Evolutionary conservation across 352 stramenopile genomes (phyloP).

Genomic region (Phytopythium aichiense): DNA sequence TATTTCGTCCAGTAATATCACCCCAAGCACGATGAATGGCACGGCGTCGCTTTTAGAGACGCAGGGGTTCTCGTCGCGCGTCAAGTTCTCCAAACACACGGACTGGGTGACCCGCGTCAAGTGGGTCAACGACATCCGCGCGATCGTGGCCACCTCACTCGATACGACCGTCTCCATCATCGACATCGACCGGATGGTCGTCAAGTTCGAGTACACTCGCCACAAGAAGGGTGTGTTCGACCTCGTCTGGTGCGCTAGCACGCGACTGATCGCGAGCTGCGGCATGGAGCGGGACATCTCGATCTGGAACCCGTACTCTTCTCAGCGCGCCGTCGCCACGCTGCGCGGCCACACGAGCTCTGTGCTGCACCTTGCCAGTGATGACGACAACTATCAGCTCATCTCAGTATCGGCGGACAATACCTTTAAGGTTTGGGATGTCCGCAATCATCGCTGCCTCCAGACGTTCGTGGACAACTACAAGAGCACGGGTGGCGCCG

Average conservation of each 20-base stretch:
- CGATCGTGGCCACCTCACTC: conserved; percentile 72
- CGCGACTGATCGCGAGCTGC: conserved; percentile 74
- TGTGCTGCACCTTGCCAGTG: conserved; percentile 68
- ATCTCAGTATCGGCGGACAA: conserved; percentile 81
- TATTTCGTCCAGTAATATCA: conserved; percentile 6
- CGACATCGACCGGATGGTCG: conserved; percentile 69
- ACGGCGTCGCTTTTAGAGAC: conserved; percentile 29
- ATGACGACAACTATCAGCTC: conserved; percentile 84
- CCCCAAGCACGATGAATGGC: neutral
- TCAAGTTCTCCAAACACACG: conserved; percentile 78
- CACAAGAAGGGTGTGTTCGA: conserved; percentile 86
- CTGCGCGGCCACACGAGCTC: conserved; percentile 71
- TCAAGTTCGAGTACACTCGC: conserved; percentile 81
- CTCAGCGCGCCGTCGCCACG: conserved; percentile 65
- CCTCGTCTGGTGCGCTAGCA: conserved; percentile 69
- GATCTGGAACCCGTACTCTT: conserved; percentile 90
- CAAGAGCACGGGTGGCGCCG: conserved; percentile 45
- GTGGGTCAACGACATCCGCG: conserved; percentile 79
- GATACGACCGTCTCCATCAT: conserved; percentile 81
- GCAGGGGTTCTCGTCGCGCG: conserved; percentile 57
- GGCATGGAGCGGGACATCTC: conserved; percentile 85
- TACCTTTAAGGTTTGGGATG: conserved; percentile 83
- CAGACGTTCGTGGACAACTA: conserved; percentile 72
- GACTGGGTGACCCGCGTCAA: conserved; percentile 84
- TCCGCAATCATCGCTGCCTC: conserved; percentile 73